These are phyloP conservation scores for Esteya vermicola DNA, from an alignment of 2,329 filamentous ascomycete species.

Conservation along the genomic window DNA sequence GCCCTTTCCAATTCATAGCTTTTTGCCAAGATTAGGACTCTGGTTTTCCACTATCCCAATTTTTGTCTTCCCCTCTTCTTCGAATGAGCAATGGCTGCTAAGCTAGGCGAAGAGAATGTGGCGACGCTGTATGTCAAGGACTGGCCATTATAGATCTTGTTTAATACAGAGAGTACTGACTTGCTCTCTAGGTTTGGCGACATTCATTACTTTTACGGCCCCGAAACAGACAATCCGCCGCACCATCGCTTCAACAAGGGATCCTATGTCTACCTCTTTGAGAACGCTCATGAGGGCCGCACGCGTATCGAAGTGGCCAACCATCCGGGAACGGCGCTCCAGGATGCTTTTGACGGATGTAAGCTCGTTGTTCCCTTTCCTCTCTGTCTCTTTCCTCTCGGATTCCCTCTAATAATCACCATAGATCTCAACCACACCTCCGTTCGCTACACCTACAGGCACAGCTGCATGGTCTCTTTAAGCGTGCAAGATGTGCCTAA, in stretches of 20 bases:
- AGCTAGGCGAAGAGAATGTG: slow-evolving; percentile 31
- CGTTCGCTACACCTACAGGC: slow-evolving; percentile 59
- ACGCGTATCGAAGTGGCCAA: slow-evolving; percentile 68
- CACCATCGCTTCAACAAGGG: slow-evolving; percentile 71
- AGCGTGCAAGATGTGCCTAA: slow-evolving; percentile 40
- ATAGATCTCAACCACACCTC: slow-evolving; percentile 51
- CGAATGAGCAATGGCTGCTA: slow-evolving; percentile 22
- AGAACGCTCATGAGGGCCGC: slow-evolving; percentile 51
- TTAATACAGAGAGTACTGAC: not conserved
- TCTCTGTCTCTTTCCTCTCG: not conserved
- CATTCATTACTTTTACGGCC: slow-evolving; percentile 63
- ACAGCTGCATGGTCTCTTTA: slow-evolving; percentile 56
- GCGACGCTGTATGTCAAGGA: slow-evolving; percentile 26
- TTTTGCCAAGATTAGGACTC: too few relatives aligned
- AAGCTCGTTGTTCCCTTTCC: slow-evolving; percentile 19
- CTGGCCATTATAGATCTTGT: not conserved
- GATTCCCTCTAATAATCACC: not conserved
- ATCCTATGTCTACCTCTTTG: slow-evolving; percentile 69
- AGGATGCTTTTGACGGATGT: slow-evolving; percentile 70
- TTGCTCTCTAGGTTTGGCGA: slow-evolving; percentile 50
- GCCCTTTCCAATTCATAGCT: too few relatives aligned
- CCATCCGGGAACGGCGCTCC: slow-evolving; percentile 56
- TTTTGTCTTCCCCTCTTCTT: not conserved
- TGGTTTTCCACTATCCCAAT: not conserved
- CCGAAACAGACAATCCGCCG: slow-evolving; percentile 50